Evolutionary conservation across 768 basidiomycete species (phyloP).

Genomic region (Goffeauzyma gilvescens): DNA sequence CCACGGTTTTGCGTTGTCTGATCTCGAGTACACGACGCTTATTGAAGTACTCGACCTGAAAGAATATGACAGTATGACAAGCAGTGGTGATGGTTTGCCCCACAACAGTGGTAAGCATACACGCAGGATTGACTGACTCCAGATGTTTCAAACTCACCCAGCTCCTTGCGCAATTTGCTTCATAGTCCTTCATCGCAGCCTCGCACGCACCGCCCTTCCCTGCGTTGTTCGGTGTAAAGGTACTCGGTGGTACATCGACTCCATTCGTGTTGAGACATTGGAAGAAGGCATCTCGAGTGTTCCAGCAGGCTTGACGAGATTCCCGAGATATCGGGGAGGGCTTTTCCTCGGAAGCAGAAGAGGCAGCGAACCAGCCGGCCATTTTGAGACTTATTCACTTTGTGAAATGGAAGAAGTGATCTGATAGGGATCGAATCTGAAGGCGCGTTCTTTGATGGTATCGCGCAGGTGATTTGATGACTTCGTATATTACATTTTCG

Average conservation of each 20-base stretch:
- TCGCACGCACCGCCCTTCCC: neutral
- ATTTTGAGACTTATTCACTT: too few relatives aligned
- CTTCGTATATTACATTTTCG: too few relatives aligned
- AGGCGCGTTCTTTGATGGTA: too few relatives aligned
- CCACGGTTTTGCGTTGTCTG: slow-evolving; percentile 22
- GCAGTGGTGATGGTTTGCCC: too few relatives aligned
- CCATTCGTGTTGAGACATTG: slow-evolving; percentile 46
- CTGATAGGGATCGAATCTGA: too few relatives aligned
- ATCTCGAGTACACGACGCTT: slow-evolving; percentile 53
- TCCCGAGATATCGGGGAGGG: too few relatives aligned
- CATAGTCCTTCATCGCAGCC: slow-evolving; percentile 6
- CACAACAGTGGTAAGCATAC: slow-evolving; percentile 5
- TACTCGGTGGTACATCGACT: slow-evolving; percentile 9
- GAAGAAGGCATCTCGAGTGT: slow-evolving; percentile 63
- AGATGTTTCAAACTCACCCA: slow-evolving; percentile 3
- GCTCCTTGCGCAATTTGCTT: slow-evolving; percentile 5
- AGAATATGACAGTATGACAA: neutral
- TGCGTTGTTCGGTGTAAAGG: too few relatives aligned
- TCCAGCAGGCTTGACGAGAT: slow-evolving; percentile 72
- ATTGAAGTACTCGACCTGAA: slow-evolving; percentile 84
- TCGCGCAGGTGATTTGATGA: too few relatives aligned
- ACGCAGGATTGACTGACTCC: too few relatives aligned
- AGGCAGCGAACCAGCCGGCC: too few relatives aligned
- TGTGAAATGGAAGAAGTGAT: too few relatives aligned
- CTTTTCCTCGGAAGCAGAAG: too few relatives aligned